Evolutionary conservation across 371 early-diverging fungal genomes (phyloP).

Genomic region (Saksenaea oblongispora): DNA sequence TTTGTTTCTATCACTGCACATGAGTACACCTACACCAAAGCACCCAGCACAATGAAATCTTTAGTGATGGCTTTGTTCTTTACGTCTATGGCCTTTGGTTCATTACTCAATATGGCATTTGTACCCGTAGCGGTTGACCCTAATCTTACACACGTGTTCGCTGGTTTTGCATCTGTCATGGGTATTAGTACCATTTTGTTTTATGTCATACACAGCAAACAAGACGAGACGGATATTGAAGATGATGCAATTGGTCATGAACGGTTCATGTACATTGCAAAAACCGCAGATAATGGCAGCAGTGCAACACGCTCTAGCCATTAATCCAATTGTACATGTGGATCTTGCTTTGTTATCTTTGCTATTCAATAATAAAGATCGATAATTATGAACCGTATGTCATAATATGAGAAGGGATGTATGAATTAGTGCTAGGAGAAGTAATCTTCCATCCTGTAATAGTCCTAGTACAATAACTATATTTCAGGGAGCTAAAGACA

Average conservation of each 20-base stretch:
- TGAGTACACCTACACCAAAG: conserved; percentile 67
- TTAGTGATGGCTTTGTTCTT: conserved; percentile 62
- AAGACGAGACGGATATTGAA: conserved; percentile 18
- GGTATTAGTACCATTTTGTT: conserved; percentile 15
- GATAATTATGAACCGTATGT: too few relatives aligned
- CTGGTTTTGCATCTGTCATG: conserved; percentile 22
- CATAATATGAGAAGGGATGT: too few relatives aligned
- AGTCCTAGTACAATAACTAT: too few relatives aligned
- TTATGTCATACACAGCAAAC: conserved; percentile 11
- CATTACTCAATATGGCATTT: conserved; percentile 56
- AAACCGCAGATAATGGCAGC: too few relatives aligned
- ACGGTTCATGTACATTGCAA: too few relatives aligned
- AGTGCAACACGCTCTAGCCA: too few relatives aligned
- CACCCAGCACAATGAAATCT: conserved; percentile 63
- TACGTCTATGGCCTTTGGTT: conserved; percentile 60
- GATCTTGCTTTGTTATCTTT: too few relatives aligned
- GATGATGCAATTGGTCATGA: conserved; percentile 20
- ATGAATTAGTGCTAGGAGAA: too few relatives aligned
- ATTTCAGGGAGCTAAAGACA: too few relatives aligned
- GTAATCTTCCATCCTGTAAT: too few relatives aligned
- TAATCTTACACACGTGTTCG: conserved; percentile 55
- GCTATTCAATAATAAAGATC: too few relatives aligned
- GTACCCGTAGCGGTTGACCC: conserved; percentile 60
- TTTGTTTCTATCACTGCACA: conserved; percentile 66
- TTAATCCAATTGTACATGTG: too few relatives aligned